phyloP scores from a whole-genome alignment of 768 basidiomycete species.

The Lentinula aciculospora region DNA sequence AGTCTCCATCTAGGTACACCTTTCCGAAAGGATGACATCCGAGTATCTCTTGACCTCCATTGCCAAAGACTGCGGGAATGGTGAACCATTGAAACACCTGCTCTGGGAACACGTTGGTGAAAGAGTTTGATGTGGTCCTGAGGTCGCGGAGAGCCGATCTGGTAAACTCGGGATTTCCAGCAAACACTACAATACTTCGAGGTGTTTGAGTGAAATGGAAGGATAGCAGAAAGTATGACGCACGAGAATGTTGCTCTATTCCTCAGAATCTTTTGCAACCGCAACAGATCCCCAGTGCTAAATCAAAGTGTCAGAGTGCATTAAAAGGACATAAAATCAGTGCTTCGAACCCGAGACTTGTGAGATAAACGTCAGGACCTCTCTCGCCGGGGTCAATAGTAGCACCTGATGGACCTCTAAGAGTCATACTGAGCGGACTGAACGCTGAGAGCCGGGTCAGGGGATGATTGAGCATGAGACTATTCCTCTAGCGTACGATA shows the following conservation, averaged over 20 bases:
- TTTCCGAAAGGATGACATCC: constrained; percentile 10
- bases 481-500: constrained; percentile 3
- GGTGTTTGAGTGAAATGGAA: not conserved
- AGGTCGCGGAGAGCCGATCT: not conserved
- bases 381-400: constrained; percentile 10
- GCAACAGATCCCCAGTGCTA: constrained; percentile 9
- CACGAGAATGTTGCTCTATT: constrained; percentile 10
- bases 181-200: constrained; percentile 8
- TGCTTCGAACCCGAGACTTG: constrained; percentile 6
- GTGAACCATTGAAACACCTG: constrained; percentile 7
- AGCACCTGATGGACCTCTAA: not conserved
- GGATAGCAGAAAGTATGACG: not conserved
- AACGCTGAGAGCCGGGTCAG: not conserved
- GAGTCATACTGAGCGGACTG: constrained; percentile 4
- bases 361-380: constrained; percentile 11
- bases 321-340: not conserved
- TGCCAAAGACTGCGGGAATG: constrained; percentile 7
- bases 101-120: not conserved
- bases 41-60: constrained; percentile 11
- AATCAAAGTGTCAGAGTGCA: not conserved
- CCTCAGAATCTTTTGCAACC: constrained; percentile 7
- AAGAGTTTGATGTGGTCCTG: not conserved
- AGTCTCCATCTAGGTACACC: constrained; percentile 6
- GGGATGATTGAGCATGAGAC: too few relatives aligned
- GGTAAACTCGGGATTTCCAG: constrained; percentile 9